phyloP scores from a whole-genome alignment of 371 early-diverging fungal species.

The Apophysomyces ossiformis region DNA sequence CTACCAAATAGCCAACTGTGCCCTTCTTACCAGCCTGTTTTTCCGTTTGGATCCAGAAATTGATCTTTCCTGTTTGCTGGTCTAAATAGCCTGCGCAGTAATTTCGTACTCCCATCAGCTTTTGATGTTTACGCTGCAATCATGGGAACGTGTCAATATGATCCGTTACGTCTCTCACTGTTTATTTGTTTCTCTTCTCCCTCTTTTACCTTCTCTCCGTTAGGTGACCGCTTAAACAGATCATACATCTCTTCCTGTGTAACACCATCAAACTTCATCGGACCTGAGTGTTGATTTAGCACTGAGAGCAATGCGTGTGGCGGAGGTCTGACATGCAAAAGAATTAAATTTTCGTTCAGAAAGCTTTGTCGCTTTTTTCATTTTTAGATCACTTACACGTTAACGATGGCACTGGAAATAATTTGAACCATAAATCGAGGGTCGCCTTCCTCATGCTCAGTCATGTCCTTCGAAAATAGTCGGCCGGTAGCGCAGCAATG shows the following conservation, averaged over 20 bases:
- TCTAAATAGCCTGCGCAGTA: slow-evolving; percentile 43
- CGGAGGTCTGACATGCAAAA: slow-evolving; percentile 22
- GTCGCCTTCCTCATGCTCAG: slow-evolving; percentile 58
- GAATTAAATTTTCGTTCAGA: no score
- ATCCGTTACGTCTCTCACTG: not conserved
- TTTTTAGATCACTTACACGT: slow-evolving; percentile 29
- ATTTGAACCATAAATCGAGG: slow-evolving; percentile 73
- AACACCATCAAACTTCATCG: slow-evolving; percentile 33
- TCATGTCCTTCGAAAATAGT: slow-evolving; percentile 57
- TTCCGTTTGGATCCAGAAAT: slow-evolving; percentile 54
- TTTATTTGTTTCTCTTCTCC: slow-evolving; percentile 8
- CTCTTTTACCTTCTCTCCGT: slow-evolving; percentile 37
- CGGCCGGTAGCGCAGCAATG: slow-evolving; percentile 79
- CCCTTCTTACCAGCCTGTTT: slow-evolving; percentile 46
- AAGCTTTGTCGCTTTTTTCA: not conserved
- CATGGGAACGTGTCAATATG: not conserved
- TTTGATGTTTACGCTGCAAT: slow-evolving; percentile 37
- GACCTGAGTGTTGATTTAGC: slow-evolving; percentile 28
- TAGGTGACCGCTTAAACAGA: slow-evolving; percentile 31
- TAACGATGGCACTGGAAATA: slow-evolving; percentile 76
- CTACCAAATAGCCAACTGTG: slow-evolving; percentile 50
- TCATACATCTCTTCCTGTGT: slow-evolving; percentile 42
- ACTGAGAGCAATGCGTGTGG: slow-evolving; percentile 38
- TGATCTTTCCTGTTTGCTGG: slow-evolving; percentile 40
- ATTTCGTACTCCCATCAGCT: slow-evolving; percentile 42